Evolutionary conservation across 2,329 filamentous ascomycete species (phyloP).

Genomic region (Coleophoma crateriformis): DNA sequence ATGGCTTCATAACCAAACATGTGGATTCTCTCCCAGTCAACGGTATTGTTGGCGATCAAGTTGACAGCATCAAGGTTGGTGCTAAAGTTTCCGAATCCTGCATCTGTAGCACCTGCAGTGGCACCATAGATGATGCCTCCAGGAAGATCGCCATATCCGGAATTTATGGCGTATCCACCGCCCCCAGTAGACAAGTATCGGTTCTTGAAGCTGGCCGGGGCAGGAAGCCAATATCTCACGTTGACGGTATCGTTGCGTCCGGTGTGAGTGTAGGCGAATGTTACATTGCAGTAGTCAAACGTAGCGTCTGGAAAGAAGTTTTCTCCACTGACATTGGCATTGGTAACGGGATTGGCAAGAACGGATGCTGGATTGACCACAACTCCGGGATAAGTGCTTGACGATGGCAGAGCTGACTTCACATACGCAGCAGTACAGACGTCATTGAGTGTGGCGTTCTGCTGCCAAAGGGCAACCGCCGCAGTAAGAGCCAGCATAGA

Average conservation of each 20-base stretch:
- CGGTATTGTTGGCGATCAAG: conserved; percentile 32
- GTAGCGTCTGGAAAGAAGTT: conserved; percentile 25
- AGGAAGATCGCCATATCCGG: conserved; percentile 24
- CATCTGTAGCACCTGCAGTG: conserved; percentile 41
- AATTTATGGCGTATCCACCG: conserved; percentile 40
- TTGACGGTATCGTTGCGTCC: conserved; percentile 30
- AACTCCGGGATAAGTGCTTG: conserved; percentile 11
- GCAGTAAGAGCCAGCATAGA: too few species aligned
- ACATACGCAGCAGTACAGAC: conserved; percentile 16
- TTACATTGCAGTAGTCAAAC: conserved; percentile 40
- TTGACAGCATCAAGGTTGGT: conserved; percentile 31
- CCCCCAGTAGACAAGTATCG: conserved; percentile 40
- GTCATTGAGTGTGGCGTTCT: conserved; percentile 11
- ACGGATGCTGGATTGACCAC: conserved; percentile 15
- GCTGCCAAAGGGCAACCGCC: too few species aligned
- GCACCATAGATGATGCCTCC: conserved; percentile 39
- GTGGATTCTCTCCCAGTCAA: conserved; percentile 29
- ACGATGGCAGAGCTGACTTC: conserved; percentile 15
- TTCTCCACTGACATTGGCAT: conserved; percentile 21
- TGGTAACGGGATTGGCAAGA: conserved; percentile 29
- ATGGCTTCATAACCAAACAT: conserved; percentile 28
- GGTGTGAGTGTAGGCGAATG: conserved; percentile 37
- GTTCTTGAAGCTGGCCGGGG: conserved; percentile 32
- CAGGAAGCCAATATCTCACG: conserved; percentile 36
- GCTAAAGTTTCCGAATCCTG: conserved; percentile 42